These are phyloP conservation scores for Solanum piurae DNA, from an alignment of 257 asterid genomes.

Conservation along the genomic window DNA sequence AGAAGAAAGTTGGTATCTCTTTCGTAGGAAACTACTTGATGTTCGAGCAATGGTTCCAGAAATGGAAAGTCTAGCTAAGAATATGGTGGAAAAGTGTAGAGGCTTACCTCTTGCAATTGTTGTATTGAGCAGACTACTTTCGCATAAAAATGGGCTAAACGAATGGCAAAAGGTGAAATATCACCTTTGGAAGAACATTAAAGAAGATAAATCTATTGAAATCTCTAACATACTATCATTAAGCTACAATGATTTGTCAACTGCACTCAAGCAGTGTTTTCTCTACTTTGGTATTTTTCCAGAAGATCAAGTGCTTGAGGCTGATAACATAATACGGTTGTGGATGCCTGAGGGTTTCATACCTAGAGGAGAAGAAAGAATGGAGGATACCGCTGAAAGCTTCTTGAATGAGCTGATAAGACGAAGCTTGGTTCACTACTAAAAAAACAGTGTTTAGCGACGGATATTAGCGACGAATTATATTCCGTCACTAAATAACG, in stretches of 20 bases:
- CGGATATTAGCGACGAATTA: no score
- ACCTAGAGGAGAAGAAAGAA: not conserved
- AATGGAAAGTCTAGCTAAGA: no score
- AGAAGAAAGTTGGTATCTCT: no score
- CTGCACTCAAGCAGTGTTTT: not conserved
- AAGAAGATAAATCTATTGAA: not conserved
- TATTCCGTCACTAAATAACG: no score
- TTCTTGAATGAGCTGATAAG: no score
- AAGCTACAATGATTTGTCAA: not conserved
- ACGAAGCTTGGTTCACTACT: not conserved
- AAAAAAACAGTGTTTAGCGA: no score
- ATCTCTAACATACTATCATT: not conserved
- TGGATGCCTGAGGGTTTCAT: not conserved
- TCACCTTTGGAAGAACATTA: not conserved
- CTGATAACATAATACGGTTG: no score
- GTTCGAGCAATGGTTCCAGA: no score
- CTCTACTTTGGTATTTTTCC: not conserved
- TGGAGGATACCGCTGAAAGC: not conserved
- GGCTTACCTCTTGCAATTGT: not conserved
- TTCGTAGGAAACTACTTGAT: no score
- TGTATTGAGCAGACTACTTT: not conserved
- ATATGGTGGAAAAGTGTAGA: no score
- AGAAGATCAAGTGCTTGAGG: no score
- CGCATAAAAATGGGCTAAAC: not conserved
- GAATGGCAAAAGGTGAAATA: not conserved